A percentile compares a stretch with the other conserved stretches of the same genome.
These are phyloP conservation scores for Aspergillus ruber DNA, from an alignment of 2,329 filamentous ascomycete species.

Conservation along the genomic window DNA sequence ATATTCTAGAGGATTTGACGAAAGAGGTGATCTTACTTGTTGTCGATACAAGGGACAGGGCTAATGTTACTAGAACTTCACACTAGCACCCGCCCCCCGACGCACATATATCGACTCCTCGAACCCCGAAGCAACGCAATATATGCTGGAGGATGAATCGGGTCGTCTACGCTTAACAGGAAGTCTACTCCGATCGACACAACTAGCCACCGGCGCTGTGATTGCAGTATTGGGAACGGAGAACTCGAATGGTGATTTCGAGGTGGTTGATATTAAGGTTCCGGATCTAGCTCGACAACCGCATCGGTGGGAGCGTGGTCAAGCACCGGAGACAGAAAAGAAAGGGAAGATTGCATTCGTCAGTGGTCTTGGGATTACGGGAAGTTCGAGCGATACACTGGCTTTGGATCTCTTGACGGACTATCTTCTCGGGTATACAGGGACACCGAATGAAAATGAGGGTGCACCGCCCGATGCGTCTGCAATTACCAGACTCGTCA, in stretches of 20 bases:
- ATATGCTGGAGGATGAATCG: slow-evolving; percentile 94
- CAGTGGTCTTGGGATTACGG: slow-evolving; percentile 79
- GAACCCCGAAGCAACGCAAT: slow-evolving; percentile 45
- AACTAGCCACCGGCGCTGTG: slow-evolving; percentile 87
- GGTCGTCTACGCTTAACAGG: slow-evolving; percentile 78
- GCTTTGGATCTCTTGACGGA: slow-evolving; percentile 73
- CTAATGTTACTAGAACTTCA: slow-evolving; percentile 62
- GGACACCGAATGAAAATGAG: slow-evolving; percentile 39
- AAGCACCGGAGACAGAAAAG: slow-evolving; percentile 15
- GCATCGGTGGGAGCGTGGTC: slow-evolving; percentile 65
- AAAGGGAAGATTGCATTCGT: slow-evolving; percentile 75
- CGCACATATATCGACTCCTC: slow-evolving; percentile 64
- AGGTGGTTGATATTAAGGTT: slow-evolving; percentile 82
- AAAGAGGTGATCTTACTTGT: slow-evolving; percentile 62
- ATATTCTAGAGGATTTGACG: slow-evolving; percentile 88
- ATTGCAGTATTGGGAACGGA: slow-evolving; percentile 93
- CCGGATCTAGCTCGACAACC: slow-evolving; percentile 81
- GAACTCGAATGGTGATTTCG: slow-evolving; percentile 84
- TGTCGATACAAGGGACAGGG: not conserved
- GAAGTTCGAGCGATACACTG: slow-evolving; percentile 66
- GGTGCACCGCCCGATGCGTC: slow-evolving; percentile 25
- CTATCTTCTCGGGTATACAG: slow-evolving; percentile 78
- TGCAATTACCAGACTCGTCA: slow-evolving; percentile 75
- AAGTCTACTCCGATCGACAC: slow-evolving; percentile 56
- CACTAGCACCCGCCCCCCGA: slow-evolving; percentile 69